A percentile compares a stretch with the other conserved stretches of the same genome.
Conservation (phyloP, 768 basidiomycete genomes). For the Tulasnella sp. region DNA sequence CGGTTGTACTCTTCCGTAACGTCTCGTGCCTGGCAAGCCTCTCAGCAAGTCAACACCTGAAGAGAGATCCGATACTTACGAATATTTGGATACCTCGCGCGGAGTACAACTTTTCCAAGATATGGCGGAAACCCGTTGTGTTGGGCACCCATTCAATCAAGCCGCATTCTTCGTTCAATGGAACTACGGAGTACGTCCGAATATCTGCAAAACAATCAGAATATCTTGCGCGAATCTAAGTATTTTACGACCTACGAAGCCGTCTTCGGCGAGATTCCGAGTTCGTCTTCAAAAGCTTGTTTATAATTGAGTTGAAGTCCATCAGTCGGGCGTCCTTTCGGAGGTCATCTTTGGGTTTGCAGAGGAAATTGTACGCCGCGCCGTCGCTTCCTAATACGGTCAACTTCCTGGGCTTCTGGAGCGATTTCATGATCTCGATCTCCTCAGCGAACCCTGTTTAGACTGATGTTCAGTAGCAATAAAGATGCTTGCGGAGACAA, state of each 20-base stretch:
- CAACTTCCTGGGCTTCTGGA: conserved; percentile 89
- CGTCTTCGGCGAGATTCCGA: conserved; percentile 89
- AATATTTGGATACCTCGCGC: conserved; percentile 47
- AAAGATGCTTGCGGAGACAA: not conserved
- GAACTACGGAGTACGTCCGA: conserved; percentile 97
- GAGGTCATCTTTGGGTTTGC: conserved; percentile 95
- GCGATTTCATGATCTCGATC: conserved; percentile 84
- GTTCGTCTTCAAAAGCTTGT: conserved; percentile 89
- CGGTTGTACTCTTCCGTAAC: conserved; percentile 48
- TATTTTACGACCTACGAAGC: conserved; percentile 61
- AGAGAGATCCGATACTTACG: conserved; percentile 42
- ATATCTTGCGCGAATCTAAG: not conserved
- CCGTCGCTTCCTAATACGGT: conserved; percentile 80
- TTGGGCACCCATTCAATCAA: conserved; percentile 99
- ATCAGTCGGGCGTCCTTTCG: conserved; percentile 95
- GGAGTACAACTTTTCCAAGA: conserved; percentile 68
- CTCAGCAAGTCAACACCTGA: not conserved
- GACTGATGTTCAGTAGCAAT: not conserved
- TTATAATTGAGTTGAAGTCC: conserved; percentile 98
- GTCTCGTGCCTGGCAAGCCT: conserved; percentile 43
- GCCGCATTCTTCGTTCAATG: conserved; percentile 95
- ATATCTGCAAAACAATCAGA: conserved; percentile 55
- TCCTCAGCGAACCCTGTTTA: conserved; percentile 70
- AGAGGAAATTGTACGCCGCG: conserved; percentile 81
- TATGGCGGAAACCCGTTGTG: conserved; percentile 74